Conservation (phyloP, 1,139 yeast species). For the Kodamaea plutei region DNA sequence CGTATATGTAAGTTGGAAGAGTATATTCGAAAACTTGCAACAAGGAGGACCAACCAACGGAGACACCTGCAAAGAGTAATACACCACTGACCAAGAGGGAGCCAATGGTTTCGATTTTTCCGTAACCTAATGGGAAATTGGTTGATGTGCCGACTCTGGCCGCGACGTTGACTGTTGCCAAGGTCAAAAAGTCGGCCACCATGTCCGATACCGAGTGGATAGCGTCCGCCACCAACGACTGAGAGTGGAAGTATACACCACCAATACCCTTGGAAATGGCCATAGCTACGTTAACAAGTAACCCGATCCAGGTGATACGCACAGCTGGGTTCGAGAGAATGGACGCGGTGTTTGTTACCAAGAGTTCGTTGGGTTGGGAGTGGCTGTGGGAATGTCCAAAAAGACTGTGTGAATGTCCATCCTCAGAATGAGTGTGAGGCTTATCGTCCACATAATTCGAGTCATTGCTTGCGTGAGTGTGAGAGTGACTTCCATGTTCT, state of each 20-base stretch:
- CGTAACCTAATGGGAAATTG: conserved; percentile 82
- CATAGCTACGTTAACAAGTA: conserved; percentile 77
- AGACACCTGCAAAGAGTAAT: conserved; percentile 78
- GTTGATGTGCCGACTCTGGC: conserved; percentile 56
- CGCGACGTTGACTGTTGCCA: conserved; percentile 83
- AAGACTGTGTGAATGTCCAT: conserved; percentile 11
- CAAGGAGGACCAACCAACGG: conserved; percentile 87
- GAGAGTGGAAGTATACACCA: conserved; percentile 90
- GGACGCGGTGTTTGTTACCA: conserved; percentile 26
- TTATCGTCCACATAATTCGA: too few species aligned
- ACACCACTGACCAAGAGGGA: conserved; percentile 83
- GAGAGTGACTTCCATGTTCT: too few species aligned
- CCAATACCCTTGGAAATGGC: conserved; percentile 85
- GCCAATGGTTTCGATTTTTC: conserved; percentile 89
- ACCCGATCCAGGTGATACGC: conserved; percentile 88
- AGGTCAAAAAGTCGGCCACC: conserved; percentile 82
- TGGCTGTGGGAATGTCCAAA: conserved; percentile 31
- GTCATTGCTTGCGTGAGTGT: too few species aligned
- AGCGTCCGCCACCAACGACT: conserved; percentile 90
- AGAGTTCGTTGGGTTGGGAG: conserved; percentile 40
- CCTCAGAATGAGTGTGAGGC: conserved; percentile 9
- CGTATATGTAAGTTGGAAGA: conserved; percentile 50
- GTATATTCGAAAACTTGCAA: conserved; percentile 66
- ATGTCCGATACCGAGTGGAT: conserved; percentile 88
- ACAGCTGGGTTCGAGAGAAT: conserved; percentile 72